Evolutionary conservation across 345 rosid species (phyloP), one percentile per base, ranked within the genome.

Genomic region (Heritiera fomes): DNA sequence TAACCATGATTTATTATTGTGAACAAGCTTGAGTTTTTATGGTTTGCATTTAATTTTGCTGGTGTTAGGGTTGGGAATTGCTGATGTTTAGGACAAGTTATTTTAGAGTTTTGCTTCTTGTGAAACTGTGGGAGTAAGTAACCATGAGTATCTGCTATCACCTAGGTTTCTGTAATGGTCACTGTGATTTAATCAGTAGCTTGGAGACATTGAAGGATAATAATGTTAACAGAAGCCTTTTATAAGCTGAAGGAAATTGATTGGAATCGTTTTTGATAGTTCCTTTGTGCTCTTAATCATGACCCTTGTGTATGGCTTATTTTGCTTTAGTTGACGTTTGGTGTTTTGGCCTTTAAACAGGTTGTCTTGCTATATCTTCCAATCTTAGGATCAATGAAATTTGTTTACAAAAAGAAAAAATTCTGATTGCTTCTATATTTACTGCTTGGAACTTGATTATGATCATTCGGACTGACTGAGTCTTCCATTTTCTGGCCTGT

Each of bases 21-120:
- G 58, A 60, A 73, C 69, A 23, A 49, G 23, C 50, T 73, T 56
- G 52, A 68, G 65, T 62, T 76, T 13, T 14, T 52, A 66, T 6
- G 43, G 30, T 28, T 3, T 17, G 34, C 60, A 11, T 40, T 55
- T 66, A 52, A 23, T 14, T 69, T 46, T 47, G 40, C 73, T 69
- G 56, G 73, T 69, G 61, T 59, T 55, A 10, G 5, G 15, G 10
- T 34, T 52, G 28, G 43, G 2, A 46, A 49, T 77, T 41, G 69
- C 11, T 55, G 50, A 47, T 61, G 28, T 38, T 34, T 47, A 47
- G 61, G 72, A 40, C 74, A 49, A 43, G 30, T 59, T 75, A 13
- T n/a, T 76, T 32, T 53, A 50, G 68, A 11, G 62, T 71, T 62
- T 61, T 80, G 63, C 17, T 45, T 71, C 72, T 30, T 18, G 34